Percentiles rank a stretch among this genome's conserved stretches.
phyloP scores from a whole-genome alignment of 169 alveolate species.

The Plasmodium coatneyi region DNA sequence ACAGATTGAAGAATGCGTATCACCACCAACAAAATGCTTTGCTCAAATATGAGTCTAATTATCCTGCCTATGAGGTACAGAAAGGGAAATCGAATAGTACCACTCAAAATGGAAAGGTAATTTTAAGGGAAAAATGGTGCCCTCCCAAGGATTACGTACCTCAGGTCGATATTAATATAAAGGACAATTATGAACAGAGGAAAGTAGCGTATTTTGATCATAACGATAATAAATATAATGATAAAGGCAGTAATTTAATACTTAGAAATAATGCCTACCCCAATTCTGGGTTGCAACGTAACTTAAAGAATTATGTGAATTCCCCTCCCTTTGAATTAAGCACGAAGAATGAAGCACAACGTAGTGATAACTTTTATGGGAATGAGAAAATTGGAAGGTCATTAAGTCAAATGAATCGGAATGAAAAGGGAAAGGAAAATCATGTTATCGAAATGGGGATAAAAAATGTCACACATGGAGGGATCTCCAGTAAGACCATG shows the following conservation, averaged over 20 bases:
- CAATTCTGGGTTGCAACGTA: background rate
- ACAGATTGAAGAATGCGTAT: background rate
- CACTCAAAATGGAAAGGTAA: background rate
- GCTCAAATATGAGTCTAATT: background rate
- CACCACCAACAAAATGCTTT: background rate
- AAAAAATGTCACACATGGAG: background rate
- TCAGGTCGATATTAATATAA: background rate
- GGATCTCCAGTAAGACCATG: background rate
- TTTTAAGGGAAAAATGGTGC: background rate
- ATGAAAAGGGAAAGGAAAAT: conserved; percentile 12
- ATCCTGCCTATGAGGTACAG: background rate
- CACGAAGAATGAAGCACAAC: background rate
- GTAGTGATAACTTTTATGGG: background rate
- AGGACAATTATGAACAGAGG: background rate
- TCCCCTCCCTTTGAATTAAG: background rate
- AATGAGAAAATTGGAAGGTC: conserved; percentile 24
- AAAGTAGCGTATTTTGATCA: background rate
- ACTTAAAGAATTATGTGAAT: background rate
- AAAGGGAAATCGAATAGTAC: conserved; percentile 2
- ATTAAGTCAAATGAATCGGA: background rate
- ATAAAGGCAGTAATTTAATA: background rate
- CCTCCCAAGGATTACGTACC: background rate
- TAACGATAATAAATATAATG: background rate
- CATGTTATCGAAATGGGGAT: background rate
- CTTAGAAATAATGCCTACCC: background rate